Evolutionary conservation across 2,329 filamentous ascomycete genomes (phyloP).

Genomic region (Aspergillus thermomutatus): DNA sequence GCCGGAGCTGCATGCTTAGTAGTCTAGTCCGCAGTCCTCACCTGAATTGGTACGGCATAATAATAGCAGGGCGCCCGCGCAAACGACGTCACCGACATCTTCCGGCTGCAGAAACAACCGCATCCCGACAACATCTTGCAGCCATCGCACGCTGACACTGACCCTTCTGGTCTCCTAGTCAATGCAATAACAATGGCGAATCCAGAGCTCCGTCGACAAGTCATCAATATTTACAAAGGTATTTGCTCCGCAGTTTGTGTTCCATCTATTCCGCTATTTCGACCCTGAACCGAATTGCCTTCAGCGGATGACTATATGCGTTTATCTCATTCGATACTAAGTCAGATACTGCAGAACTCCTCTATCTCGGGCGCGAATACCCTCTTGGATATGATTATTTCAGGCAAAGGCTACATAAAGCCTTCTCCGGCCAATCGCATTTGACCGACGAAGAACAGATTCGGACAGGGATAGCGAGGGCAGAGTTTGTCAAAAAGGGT

Average conservation of each 20-base stretch:
- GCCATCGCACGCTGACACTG: not conserved
- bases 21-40: too few relatives aligned
- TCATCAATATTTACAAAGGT: conserved; percentile 90
- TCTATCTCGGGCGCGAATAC: conserved; percentile 81
- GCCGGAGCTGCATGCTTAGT: not conserved
- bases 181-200: conserved; percentile 41
- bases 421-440: conserved; percentile 72
- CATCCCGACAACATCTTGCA: not conserved
- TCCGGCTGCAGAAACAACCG: not conserved
- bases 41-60: too few relatives aligned
- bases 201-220: conserved; percentile 66
- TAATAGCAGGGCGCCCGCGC: not conserved
- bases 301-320: not conserved
- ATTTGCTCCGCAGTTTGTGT: conserved; percentile 2
- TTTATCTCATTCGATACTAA: not conserved
- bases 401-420: conserved; percentile 73
- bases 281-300: not conserved
- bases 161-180: not conserved
- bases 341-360: conserved; percentile 60
- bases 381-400: conserved; percentile 83
- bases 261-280: not conserved
- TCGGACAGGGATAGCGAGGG: conserved; percentile 67
- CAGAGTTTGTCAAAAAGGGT: conserved; percentile 92
- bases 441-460: conserved; percentile 74
- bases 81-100: not conserved